Base-by-base conservation (phyloP, 345 rosid species). In the Luvunga scandens region DNA sequence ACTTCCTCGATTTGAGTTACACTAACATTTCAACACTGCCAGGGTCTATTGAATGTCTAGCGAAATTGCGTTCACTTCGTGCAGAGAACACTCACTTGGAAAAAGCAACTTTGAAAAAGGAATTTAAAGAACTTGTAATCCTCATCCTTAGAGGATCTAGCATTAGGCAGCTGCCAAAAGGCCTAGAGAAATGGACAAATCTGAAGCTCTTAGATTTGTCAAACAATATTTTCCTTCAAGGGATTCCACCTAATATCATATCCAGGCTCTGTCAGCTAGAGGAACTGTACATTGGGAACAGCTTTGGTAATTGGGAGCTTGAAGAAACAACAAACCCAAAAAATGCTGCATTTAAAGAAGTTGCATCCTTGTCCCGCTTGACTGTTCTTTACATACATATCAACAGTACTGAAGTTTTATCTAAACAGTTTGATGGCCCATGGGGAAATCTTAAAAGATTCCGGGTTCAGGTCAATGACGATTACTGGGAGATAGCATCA, bases 261-360 rank as follows among this genome's bases (percentile, higher is more conserved):
- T 81, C 83, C 72, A 68, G 48, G 38, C 53, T 87, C 12, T 6
- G 77, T 0, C 27, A 19, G n/a, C 45, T 84, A 33, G 90, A 88
- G 76, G 88, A 85, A 63, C 64, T 85, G 45, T 31, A 65, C 27
- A 78, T 85, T 65, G 69, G 60, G 10, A 72, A 68, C 6, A 36
- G 82, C 57, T 85, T 81, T 78, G 56, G 9, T 28, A 12, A 24
- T 6, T 88, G 87, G 90, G 84, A 80, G 48, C 69, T 30, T 12
- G 80, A 77, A 34, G 80, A 48, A 9, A 45, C 48, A 13, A 39
- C 7, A 4, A 45, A 48, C 53, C 33, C 12, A 16, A 59, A 25
- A 21, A 71, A 39, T 25, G 78, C 80, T 18, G 73, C 78, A n/a
- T 66, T 85, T 30, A 25, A 21, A 1, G 88, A 83, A 60, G 14